These are phyloP conservation scores for Isatis lusitanica DNA, from an alignment of 441 rosid species.

Conservation along the genomic window DNA sequence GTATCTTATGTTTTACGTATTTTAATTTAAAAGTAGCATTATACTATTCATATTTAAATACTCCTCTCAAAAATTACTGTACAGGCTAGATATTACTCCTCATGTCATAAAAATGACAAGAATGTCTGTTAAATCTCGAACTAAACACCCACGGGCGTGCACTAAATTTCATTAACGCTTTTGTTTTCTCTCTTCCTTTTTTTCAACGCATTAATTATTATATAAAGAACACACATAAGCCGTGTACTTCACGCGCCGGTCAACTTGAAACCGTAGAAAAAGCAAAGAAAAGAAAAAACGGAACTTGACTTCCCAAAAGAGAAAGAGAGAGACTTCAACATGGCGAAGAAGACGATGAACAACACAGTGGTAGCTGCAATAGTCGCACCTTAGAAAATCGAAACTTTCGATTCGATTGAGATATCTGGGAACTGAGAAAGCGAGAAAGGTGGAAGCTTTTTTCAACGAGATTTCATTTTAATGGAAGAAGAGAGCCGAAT, in stretches of 20 bases:
- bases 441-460: neutral
- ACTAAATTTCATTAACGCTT: neutral
- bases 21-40: neutral
- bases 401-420: neutral
- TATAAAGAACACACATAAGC: neutral
- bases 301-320: slow-evolving; percentile 6
- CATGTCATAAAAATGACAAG: neutral
- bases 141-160: neutral
- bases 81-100: neutral
- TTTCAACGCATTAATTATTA: neutral
- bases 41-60: neutral
- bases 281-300: neutral
- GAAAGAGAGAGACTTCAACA: neutral
- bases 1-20: too few species aligned
- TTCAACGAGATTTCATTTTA: neutral
- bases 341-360: slow-evolving; percentile 21
- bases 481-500: slow-evolving; percentile 54
- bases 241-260: slow-evolving; percentile 29
- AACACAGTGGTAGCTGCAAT: neutral
- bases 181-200: too few species aligned
- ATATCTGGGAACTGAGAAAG: neutral
- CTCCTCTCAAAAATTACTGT: too few species aligned
- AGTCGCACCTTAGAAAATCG: neutral
- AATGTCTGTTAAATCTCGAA: slow-evolving; percentile 26
- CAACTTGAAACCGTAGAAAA: slow-evolving; percentile 29